Evolutionary conservation across 2,329 filamentous ascomycete genomes (phyloP).

Genomic region (Thelonectria olida): DNA sequence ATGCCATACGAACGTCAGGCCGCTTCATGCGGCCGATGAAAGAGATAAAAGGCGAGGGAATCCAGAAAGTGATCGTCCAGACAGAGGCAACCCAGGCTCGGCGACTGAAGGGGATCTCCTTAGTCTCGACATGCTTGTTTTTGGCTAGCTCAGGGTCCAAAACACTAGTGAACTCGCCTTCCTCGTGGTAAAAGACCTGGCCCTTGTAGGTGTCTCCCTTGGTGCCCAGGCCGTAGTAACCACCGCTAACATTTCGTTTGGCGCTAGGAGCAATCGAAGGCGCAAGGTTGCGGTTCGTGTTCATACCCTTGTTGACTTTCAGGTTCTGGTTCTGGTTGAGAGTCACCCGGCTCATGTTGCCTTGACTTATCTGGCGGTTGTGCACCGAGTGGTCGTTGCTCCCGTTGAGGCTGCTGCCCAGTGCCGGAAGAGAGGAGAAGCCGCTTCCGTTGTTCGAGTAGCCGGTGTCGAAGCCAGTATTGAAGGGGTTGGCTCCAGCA

Average conservation of each 20-base stretch:
- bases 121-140: slow-evolving; percentile 78
- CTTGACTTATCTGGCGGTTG: slow-evolving; percentile 64
- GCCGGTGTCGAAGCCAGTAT: slow-evolving; percentile 69
- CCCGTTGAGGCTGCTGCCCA: slow-evolving; percentile 69
- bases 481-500: slow-evolving; percentile 58
- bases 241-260: slow-evolving; percentile 66
- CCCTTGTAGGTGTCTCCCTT: slow-evolving; percentile 85
- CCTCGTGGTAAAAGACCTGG: slow-evolving; percentile 77
- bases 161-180: slow-evolving; percentile 73
- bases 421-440: slow-evolving; percentile 74
- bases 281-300: slow-evolving; percentile 41
- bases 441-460: slow-evolving; percentile 74
- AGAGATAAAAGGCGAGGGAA: slow-evolving; percentile 85
- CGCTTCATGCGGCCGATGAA: slow-evolving; percentile 94
- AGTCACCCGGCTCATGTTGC: slow-evolving; percentile 65
- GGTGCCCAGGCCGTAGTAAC: slow-evolving; percentile 87
- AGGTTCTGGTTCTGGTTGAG: slow-evolving; percentile 51
- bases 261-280: slow-evolving; percentile 70
- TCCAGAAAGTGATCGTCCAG: slow-evolving; percentile 92
- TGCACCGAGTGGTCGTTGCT: slow-evolving; percentile 79
- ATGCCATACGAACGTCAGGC: slow-evolving; percentile 95
- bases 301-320: slow-evolving; percentile 20
- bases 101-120: slow-evolving; percentile 69
- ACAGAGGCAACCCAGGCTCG: slow-evolving; percentile 83
- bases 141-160: slow-evolving; percentile 82